A percentile compares a stretch with the other conserved stretches of the same genome.
phyloP scores from a whole-genome alignment of 2,329 filamentous ascomycete genomes.

The Penicillium nordicum region DNA sequence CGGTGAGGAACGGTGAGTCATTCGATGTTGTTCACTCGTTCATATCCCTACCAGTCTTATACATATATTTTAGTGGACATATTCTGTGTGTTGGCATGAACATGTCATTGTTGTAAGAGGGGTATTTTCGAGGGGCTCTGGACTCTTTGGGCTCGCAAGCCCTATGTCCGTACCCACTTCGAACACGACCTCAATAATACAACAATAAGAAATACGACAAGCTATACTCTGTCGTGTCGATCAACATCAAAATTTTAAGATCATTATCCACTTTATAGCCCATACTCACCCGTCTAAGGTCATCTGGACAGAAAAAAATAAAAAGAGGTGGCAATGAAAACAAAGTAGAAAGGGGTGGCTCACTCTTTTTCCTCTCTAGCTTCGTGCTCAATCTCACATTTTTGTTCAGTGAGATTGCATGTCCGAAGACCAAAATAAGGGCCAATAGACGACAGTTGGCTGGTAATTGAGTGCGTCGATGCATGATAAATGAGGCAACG shows the following conservation, averaged over 20 bases:
- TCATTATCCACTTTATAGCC: not conserved
- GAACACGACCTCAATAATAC: not conserved
- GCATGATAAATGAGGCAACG: not conserved
- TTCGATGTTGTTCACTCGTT: not conserved
- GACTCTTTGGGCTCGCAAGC: not conserved
- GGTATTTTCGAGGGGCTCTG: not conserved
- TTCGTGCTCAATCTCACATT: not conserved
- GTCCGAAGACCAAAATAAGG: not conserved
- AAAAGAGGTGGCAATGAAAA: too few species aligned
- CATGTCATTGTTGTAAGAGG: not conserved
- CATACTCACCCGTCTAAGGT: not conserved
- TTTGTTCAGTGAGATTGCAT: not conserved
- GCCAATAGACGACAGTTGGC: not conserved
- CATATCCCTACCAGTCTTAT: not conserved
- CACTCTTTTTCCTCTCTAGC: not conserved
- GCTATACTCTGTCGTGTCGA: not conserved
- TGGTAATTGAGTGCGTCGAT: not conserved
- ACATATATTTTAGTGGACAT: too few species aligned
- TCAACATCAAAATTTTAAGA: not conserved
- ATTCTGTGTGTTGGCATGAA: not conserved
- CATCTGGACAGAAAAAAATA: not conserved
- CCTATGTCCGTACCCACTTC: not conserved
- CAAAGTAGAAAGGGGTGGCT: not conserved
- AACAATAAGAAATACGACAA: not conserved
- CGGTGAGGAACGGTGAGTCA: constrained; percentile 10